Percentiles rank a stretch among this genome's conserved stretches.
Conservation (phyloP, 2,329 filamentous ascomycete species). For the Atkinsonella texensis region DNA sequence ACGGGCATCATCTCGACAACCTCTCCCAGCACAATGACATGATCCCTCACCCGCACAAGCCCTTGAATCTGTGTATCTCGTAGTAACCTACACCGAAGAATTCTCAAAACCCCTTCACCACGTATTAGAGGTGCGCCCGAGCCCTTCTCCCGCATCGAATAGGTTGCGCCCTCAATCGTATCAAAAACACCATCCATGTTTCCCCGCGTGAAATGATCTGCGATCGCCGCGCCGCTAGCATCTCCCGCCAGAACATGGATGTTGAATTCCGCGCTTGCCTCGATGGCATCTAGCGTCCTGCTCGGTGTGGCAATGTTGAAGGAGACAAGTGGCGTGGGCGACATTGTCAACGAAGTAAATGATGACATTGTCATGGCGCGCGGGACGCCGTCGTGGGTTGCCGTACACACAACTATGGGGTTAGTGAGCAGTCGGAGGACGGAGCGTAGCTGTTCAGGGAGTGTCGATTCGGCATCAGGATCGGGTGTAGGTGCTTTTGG, state of each 20-base stretch:
- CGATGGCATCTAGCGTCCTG: constrained; percentile 41
- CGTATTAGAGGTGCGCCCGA: constrained; percentile 28
- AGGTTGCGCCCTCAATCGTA: constrained; percentile 2
- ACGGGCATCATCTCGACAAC: constrained; percentile 32
- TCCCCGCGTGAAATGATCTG: constrained; percentile 39
- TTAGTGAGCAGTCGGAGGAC: constrained; percentile 43
- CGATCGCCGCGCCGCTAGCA: constrained; percentile 33
- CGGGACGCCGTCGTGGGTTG: constrained; percentile 22
- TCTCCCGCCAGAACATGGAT: constrained; percentile 41
- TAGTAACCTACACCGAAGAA: constrained; percentile 31
- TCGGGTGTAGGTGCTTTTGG: constrained; percentile 23
- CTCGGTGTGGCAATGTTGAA: constrained; percentile 48
- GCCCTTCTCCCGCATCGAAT: constrained; percentile 9
- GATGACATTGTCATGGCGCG: constrained; percentile 49
- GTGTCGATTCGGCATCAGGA: constrained; percentile 18
- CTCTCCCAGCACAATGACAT: constrained; percentile 40
- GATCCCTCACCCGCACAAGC: constrained; percentile 36
- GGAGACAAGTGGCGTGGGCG: constrained; percentile 38
- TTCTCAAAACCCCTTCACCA: constrained; percentile 41
- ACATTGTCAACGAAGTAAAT: constrained; percentile 41
- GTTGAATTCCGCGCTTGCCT: constrained; percentile 34
- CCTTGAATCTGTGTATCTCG: constrained; percentile 26
- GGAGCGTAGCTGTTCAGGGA: constrained; percentile 36
- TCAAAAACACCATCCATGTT: constrained; percentile 31
- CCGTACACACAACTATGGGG: constrained; percentile 44